These are phyloP conservation scores for Globisporangium orthogonon DNA, from an alignment of 352 stramenopile genomes.

Conservation along the genomic window DNA sequence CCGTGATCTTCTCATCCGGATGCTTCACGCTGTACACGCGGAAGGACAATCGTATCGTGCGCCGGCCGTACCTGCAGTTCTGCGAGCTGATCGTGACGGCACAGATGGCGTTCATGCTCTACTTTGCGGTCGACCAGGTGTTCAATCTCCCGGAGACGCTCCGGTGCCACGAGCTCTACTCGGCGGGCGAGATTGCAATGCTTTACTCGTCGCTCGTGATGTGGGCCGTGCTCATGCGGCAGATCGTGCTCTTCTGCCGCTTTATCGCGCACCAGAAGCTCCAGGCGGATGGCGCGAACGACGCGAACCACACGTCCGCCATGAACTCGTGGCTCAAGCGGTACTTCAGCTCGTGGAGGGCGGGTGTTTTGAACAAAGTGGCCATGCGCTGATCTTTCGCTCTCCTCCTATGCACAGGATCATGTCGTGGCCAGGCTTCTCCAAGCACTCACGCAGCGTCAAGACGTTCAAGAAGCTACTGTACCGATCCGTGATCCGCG, in stretches of 20 bases:
- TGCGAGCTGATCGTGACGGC: conserved; percentile 56
- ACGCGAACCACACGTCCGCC: conserved; percentile 56
- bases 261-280: conserved; percentile 76
- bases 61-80: conserved; percentile 55
- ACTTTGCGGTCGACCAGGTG: conserved; percentile 37
- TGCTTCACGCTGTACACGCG: conserved; percentile 45
- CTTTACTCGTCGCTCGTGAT: conserved; percentile 55
- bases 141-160: conserved; percentile 40
- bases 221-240: conserved; percentile 48
- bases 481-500: conserved; percentile 49
- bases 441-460: conserved; percentile 20
- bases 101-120: conserved; percentile 54
- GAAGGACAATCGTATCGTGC: conserved; percentile 52
- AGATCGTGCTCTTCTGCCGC: conserved; percentile 64
- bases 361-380: no score
- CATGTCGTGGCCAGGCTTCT: conserved; percentile 24
- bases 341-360: background rate
- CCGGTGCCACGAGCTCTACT: conserved; percentile 28
- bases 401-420: conserved; percentile 10
- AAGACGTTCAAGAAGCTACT: conserved; percentile 57
- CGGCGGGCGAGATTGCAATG: conserved; percentile 31
- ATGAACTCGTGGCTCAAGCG: conserved; percentile 37
- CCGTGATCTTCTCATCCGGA: conserved; percentile 45
- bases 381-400: no score
- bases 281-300: conserved; percentile 56